Evolutionary conservation across 2,329 filamentous ascomycete species (phyloP), one percentile per base, ranked within the genome.

Genomic region (Coleophoma eucalyptorum): DNA sequence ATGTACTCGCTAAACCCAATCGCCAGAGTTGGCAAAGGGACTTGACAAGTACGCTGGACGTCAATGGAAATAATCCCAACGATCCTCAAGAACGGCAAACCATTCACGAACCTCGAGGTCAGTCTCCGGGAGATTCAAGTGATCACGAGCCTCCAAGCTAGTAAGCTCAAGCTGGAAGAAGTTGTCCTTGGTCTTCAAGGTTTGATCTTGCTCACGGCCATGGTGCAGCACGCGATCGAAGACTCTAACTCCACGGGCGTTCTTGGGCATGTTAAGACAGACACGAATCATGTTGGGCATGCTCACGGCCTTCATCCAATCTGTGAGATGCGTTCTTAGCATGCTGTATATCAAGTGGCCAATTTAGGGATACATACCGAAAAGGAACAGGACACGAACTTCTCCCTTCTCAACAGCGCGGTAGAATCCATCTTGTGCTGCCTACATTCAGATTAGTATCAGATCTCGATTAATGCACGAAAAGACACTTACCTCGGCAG

Each of bases 401-500:
- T 44, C 31, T n/a, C 42, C 42, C 16, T 12, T 32, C 26, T 44
- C 42, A 44, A 44, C n/a, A 3, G 42, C 42, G 16, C 11, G 20
- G 10, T 44, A 31, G 42, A 44, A 44, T 26, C 42, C 42, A 31
- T 44, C 42, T 32, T n/a, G 20, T 13, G 21, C 42, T 12, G 42
- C 42, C 42, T 44, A 26, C 31, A 26, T 5, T 26, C 13, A 44
- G 16, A 33, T 44, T 15, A 44, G 26, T 31, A 43, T 5, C 35
- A n/a, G 13, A n/a, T 18, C 16, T 11, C 13, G 13, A 18, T 18
- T 6, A 38, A 15, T 4, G 35, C 13, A 18, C 16, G 13, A 18
- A 18, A 38, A n/a, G n/a, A 31, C 15, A 49, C 53, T 44, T 55
- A 62, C 63, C 55, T 67, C 65, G 11, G 63, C 62, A 50, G 50